These are phyloP conservation scores for Immersiporthe knoxdaviesiana DNA, from an alignment of 2,329 filamentous ascomycete species.

Conservation along the genomic window DNA sequence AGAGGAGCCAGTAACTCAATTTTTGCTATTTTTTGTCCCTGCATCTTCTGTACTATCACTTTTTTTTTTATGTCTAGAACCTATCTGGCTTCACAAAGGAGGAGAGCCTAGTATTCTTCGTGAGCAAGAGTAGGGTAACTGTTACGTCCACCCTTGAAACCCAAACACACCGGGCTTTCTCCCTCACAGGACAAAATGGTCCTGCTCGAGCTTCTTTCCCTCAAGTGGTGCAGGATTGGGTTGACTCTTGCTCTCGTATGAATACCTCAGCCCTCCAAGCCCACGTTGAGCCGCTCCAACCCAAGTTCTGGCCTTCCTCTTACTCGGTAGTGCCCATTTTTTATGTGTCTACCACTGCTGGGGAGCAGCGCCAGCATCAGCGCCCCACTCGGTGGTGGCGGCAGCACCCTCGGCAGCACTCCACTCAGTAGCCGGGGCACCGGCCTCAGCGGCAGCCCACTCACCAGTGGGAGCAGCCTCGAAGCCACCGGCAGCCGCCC, in stretches of 20 bases:
- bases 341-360: conserved; percentile 44
- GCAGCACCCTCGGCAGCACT: conserved; percentile 66
- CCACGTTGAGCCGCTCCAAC: too few species aligned
- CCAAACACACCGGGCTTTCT: conserved; percentile 97
- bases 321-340: neutral
- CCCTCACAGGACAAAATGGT: conserved; percentile 54
- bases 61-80: conserved; percentile 11
- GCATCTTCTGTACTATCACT: neutral
- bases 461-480: conserved; percentile 62
- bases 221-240: conserved; percentile 86
- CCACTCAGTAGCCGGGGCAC: conserved; percentile 49
- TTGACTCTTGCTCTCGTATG: conserved; percentile 48
- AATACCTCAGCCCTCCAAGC: too few species aligned
- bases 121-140: conserved; percentile 68
- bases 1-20: conserved; percentile 10
- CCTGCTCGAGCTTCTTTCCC: conserved; percentile 93
- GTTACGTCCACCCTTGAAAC: conserved; percentile 78
- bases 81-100: neutral
- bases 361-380: conserved; percentile 53
- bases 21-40: conserved; percentile 1
- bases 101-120: conserved; percentile 5
- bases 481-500: conserved; percentile 76
- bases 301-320: conserved; percentile 11
- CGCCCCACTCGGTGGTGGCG: conserved; percentile 55
- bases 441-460: conserved; percentile 57